Conservation (phyloP, 2,329 filamentous ascomycete genomes). For the Xylariomycetidae sp. region DNA sequence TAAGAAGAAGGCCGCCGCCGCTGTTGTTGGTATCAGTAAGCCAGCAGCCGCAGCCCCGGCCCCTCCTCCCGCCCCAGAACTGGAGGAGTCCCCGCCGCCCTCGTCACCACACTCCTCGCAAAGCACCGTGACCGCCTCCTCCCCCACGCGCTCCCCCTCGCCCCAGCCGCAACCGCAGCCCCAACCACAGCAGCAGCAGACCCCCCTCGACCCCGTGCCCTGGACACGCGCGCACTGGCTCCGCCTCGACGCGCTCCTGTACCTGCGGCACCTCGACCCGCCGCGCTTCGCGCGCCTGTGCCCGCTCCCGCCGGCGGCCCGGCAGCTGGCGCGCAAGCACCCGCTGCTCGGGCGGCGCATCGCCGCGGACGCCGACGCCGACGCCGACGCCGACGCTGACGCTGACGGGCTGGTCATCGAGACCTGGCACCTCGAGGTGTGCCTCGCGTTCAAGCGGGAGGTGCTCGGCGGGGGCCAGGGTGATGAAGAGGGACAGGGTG, state of each 20-base stretch:
- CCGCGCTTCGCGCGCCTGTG: constrained; percentile 30
- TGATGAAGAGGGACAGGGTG: no score
- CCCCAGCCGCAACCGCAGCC: not conserved
- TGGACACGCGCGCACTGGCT: constrained; percentile 51
- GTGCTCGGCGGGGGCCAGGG: constrained; percentile 46
- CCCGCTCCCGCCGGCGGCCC: constrained; percentile 10
- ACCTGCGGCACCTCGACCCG: constrained; percentile 38
- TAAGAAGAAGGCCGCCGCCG: no score
- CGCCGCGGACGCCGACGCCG: constrained; percentile 38
- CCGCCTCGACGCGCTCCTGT: constrained; percentile 44
- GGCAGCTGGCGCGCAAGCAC: constrained; percentile 4
- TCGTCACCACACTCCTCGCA: not conserved
- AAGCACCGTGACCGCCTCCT: not conserved
- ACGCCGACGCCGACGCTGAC: constrained; percentile 35
- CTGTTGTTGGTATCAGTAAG: no score
- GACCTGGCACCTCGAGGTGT: constrained; percentile 52
- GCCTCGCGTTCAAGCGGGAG: constrained; percentile 40
- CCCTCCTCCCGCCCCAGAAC: constrained; percentile 4
- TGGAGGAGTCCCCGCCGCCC: no score
- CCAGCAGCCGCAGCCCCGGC: constrained; percentile 13
- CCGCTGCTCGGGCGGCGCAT: constrained; percentile 43
- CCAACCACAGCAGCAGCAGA: not conserved
- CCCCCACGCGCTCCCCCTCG: not conserved
- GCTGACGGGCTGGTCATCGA: constrained; percentile 43
- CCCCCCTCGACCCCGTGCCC: constrained; percentile 34